Percentiles rank a stretch among this genome's conserved stretches.
Conservation (phyloP, 139 green algal genomes). For the Protoeuglena noctilucae region DNA sequence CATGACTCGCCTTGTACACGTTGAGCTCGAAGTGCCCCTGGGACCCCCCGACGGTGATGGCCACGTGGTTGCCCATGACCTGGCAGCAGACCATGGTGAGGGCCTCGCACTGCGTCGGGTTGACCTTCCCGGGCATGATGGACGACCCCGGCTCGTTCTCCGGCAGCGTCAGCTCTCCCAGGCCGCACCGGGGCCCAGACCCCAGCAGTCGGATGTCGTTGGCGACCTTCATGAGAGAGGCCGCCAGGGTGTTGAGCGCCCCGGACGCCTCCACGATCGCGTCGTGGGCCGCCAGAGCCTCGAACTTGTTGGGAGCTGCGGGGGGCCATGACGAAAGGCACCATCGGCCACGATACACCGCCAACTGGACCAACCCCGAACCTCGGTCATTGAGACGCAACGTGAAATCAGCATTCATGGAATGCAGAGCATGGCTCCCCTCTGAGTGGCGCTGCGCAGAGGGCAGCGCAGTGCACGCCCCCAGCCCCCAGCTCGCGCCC, state of each 20-base stretch:
- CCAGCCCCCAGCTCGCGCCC: too few species aligned
- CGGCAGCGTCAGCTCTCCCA: slow-evolving; percentile 84
- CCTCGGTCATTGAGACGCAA: too few species aligned
- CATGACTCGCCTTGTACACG: slow-evolving; percentile 86
- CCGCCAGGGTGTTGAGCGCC: slow-evolving; percentile 75
- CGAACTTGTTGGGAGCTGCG: slow-evolving; percentile 98
- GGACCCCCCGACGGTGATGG: slow-evolving; percentile 51
- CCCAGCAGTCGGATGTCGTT: slow-evolving; percentile 37
- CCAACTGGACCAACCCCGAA: too few species aligned
- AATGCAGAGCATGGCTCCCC: too few species aligned
- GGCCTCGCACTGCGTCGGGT: slow-evolving; percentile 93
- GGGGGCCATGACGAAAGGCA: not conserved
- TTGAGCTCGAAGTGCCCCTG: slow-evolving; percentile 92
- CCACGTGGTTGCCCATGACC: slow-evolving; percentile 86
- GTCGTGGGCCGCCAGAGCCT: slow-evolving; percentile 86
- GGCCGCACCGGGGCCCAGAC: slow-evolving; percentile 61
- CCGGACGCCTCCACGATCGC: slow-evolving; percentile 63
- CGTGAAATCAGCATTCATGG: too few species aligned
- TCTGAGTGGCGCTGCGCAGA: too few species aligned
- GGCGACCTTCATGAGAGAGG: slow-evolving; percentile 77
- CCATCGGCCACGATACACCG: too few species aligned
- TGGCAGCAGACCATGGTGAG: slow-evolving; percentile 80
- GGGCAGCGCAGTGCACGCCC: too few species aligned
- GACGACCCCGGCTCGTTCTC: slow-evolving; percentile 88
- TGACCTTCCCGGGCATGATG: slow-evolving; percentile 98